Conservation (phyloP, 106 monocot genomes). For the Apostasia shenzhenica region DNA sequence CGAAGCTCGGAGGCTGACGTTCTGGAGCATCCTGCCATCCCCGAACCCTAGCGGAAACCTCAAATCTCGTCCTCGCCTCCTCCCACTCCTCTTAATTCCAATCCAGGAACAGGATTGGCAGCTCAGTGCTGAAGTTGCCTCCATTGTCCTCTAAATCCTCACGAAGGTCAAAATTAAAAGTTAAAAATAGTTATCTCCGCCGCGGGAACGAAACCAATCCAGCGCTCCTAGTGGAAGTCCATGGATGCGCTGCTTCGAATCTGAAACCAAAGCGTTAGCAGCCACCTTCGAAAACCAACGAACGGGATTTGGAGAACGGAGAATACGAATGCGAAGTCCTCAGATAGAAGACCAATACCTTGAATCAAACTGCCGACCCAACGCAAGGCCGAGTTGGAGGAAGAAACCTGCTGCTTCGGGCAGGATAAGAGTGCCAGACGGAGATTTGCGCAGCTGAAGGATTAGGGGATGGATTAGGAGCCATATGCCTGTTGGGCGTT, state of each 20-base stretch:
- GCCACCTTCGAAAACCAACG: neutral
- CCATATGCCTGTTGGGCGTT: neutral
- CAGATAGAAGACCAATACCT: neutral
- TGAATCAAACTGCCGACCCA: neutral
- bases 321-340: neutral
- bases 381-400: neutral
- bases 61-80: neutral
- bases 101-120: neutral
- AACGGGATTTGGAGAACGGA: neutral
- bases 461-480: neutral
- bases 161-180: neutral
- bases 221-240: neutral
- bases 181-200: neutral
- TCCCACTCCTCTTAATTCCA: neutral
- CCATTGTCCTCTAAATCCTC: neutral
- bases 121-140: conserved; percentile 8
- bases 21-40: neutral
- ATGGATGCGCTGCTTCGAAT: neutral
- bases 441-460: neutral
- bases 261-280: neutral
- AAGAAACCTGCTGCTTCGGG: neutral
- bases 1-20: neutral
- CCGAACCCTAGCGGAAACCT: neutral
- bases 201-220: neutral
- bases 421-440: neutral